A percentile compares a stretch with the other conserved stretches of the same genome.
These are phyloP conservation scores for Rhynchospora tenuis DNA, from an alignment of 176 grass and related monocot species.

Conservation along the genomic window DNA sequence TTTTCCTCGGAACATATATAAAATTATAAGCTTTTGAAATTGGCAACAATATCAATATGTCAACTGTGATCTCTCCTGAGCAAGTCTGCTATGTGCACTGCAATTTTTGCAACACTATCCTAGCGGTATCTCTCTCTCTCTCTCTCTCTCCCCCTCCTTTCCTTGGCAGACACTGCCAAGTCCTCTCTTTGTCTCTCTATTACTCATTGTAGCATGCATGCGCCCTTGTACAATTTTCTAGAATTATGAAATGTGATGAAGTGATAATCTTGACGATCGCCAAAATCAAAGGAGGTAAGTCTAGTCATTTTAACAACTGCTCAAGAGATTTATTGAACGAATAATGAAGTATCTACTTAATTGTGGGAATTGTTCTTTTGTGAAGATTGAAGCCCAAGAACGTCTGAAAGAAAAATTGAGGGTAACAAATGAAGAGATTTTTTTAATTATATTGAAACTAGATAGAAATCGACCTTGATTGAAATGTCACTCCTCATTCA, in stretches of 20 bases:
- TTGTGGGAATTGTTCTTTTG: not conserved
- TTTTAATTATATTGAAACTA: not conserved
- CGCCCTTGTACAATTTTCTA: not conserved
- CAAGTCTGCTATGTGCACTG: constrained; percentile 89
- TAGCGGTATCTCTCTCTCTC: constrained; percentile 54
- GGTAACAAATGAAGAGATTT: not conserved
- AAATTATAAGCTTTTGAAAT: not conserved
- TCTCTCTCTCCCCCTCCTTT: constrained; percentile 2
- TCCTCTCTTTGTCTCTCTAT: not conserved
- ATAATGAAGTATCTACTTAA: not conserved
- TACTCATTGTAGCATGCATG: not conserved
- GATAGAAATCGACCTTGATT: no score
- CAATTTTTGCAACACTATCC: constrained; percentile 91
- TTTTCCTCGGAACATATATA: constrained; percentile 15
- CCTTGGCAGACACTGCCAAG: not conserved
- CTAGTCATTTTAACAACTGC: not conserved
- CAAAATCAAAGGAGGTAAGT: not conserved
- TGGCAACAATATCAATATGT: constrained; percentile 37
- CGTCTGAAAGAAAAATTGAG: not conserved
- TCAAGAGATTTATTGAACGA: not conserved
- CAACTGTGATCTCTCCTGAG: constrained; percentile 39
- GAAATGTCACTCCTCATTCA: not conserved
- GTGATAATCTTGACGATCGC: not conserved
- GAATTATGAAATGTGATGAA: not conserved
- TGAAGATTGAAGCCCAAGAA: not conserved